phyloP scores from a whole-genome alignment of 1,284 basidiomycete species.

The Apiotrichum domesticum region DNA sequence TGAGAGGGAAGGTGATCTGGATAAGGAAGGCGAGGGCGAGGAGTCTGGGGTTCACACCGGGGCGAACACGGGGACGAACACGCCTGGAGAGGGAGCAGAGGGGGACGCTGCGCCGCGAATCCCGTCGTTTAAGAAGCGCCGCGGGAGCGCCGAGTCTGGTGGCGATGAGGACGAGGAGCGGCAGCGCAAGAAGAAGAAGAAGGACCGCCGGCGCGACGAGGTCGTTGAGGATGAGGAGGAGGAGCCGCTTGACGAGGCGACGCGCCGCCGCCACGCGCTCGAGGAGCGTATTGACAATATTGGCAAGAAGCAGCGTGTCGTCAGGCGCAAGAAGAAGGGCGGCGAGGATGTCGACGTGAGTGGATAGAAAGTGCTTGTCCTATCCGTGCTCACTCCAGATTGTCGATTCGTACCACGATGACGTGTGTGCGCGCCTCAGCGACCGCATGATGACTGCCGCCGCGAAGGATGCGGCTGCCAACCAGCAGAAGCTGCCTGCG shows the following conservation, averaged over 20 bases:
- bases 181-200: constrained; percentile 50
- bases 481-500: constrained; percentile 76
- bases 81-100: constrained; percentile 52
- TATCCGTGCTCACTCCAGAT: constrained; percentile 33
- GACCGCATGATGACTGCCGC: constrained; percentile 83
- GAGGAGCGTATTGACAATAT: constrained; percentile 63
- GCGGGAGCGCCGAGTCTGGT: constrained; percentile 48
- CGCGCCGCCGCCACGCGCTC: constrained; percentile 25
- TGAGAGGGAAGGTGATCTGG: no score
- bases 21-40: no score
- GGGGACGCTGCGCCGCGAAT: constrained; percentile 37
- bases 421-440: constrained; percentile 76
- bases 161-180: constrained; percentile 51
- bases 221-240: constrained; percentile 43
- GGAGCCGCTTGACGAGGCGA: constrained; percentile 24
- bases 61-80: constrained; percentile 6
- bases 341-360: constrained; percentile 54
- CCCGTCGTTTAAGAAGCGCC: constrained; percentile 46
- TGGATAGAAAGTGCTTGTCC: neutral
- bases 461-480: constrained; percentile 74
- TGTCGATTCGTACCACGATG: constrained; percentile 83
- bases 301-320: constrained; percentile 67
- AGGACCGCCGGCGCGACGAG: neutral
- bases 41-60: neutral
- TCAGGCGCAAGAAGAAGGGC: constrained; percentile 61